Conservation (phyloP, 2,329 filamentous ascomycete species). For the Fusarium bulbicola region DNA sequence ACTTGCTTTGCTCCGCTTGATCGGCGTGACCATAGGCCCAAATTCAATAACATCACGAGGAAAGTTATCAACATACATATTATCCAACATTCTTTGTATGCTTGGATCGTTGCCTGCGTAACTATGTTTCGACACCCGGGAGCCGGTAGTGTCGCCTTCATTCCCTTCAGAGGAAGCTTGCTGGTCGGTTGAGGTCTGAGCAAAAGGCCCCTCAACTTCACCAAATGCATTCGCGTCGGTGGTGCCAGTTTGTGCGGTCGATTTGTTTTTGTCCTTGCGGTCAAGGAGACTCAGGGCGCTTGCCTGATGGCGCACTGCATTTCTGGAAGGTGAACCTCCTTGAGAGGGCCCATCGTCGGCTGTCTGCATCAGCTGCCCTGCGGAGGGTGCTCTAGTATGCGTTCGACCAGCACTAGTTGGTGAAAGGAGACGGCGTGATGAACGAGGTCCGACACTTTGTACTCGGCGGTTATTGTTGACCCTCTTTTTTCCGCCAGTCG, state of each 20-base stretch:
- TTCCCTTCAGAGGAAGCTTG: slow-evolving; percentile 35
- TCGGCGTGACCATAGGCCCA: slow-evolving; percentile 80
- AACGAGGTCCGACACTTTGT: slow-evolving; percentile 47
- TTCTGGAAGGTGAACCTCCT: slow-evolving; percentile 55
- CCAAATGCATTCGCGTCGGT: slow-evolving; percentile 69
- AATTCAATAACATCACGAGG: slow-evolving; percentile 74
- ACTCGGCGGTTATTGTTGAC: slow-evolving; percentile 61
- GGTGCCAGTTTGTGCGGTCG: slow-evolving; percentile 66
- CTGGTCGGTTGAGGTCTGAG: slow-evolving; percentile 44
- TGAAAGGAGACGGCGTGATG: slow-evolving; percentile 45
- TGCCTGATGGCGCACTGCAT: slow-evolving; percentile 63
- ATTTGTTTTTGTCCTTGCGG: slow-evolving; percentile 67
- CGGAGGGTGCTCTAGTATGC: slow-evolving; percentile 51
- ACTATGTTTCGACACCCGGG: slow-evolving; percentile 72
- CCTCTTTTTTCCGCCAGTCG: slow-evolving; percentile 62
- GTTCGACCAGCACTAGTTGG: slow-evolving; percentile 46
- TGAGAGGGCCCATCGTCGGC: slow-evolving; percentile 50
- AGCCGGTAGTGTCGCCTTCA: slow-evolving; percentile 46
- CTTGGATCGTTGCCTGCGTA: slow-evolving; percentile 83
- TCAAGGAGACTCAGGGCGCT: slow-evolving; percentile 69
- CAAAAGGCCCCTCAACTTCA: slow-evolving; percentile 66
- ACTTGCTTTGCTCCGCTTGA: slow-evolving; percentile 64
- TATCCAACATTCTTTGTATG: slow-evolving; percentile 78
- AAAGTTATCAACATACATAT: slow-evolving; percentile 81
- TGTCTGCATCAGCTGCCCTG: slow-evolving; percentile 36